A percentile compares a stretch with the other conserved stretches of the same genome.
Conservation (phyloP, 129 eudicot species). For the Heracleum sosnowskyi region DNA sequence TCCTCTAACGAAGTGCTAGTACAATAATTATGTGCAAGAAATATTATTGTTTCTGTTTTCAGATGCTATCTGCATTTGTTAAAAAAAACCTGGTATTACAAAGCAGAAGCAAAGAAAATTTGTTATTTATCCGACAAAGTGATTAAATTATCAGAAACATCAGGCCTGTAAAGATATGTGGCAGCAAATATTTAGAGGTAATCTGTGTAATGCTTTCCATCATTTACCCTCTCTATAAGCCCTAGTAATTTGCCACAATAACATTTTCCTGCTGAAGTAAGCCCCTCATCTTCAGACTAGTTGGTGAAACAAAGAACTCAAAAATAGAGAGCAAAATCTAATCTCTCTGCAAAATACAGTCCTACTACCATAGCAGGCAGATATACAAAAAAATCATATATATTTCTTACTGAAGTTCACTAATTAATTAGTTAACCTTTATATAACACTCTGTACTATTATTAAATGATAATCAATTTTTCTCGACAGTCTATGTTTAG, state of each 20-base stretch:
- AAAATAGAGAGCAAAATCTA: not conserved
- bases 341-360: not conserved
- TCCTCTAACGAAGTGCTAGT: not conserved
- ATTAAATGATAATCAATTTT: no score
- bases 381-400: not conserved
- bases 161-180: no score
- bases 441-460: no score
- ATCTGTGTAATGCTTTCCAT: no score
- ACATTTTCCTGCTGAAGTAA: not conserved
- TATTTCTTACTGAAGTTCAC: not conserved
- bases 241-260: no score
- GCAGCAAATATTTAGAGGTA: no score
- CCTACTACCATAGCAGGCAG: not conserved
- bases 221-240: no score
- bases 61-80: not conserved
- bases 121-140: no score
- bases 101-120: no score
- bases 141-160: no score
- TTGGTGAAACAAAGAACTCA: not conserved
- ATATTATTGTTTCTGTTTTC: not conserved
- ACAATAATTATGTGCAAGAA: slow-evolving; percentile 5
- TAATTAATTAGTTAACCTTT: not conserved
- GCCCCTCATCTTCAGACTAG: not conserved
- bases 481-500: not conserved
- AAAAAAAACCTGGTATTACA: not conserved